Conservation (phyloP, 2,329 filamentous ascomycete genomes). For the Colletotrichum tropicale region DNA sequence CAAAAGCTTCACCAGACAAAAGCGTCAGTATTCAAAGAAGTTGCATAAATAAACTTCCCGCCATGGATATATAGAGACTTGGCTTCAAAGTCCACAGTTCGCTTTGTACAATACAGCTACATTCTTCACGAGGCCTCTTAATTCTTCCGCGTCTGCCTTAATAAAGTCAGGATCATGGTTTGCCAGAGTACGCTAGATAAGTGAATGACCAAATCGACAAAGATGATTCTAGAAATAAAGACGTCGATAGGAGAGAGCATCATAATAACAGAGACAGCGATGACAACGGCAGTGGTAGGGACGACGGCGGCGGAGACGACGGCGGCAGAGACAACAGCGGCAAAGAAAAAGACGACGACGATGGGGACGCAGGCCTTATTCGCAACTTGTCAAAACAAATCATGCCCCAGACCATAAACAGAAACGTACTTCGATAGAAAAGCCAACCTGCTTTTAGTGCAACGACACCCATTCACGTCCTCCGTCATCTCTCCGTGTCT, state of each 20-base stretch:
- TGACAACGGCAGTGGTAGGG: accelerated
- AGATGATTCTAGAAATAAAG: accelerated
- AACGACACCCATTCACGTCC: too few species aligned
- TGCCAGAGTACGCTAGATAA: accelerated
- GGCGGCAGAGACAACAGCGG: too few species aligned
- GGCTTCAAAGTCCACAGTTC: neutral
- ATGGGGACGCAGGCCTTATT: too few species aligned
- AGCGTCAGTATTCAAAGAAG: accelerated
- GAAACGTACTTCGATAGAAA: too few species aligned
- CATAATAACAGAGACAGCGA: neutral
- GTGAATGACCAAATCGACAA: neutral
- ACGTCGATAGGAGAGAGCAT: neutral
- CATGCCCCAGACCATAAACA: too few species aligned
- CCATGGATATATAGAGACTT: neutral
- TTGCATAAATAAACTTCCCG: accelerated
- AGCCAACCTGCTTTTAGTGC: too few species aligned
- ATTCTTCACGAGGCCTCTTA: neutral
- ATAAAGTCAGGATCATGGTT: accelerated
- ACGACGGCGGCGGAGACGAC: neutral
- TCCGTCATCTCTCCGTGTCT: neutral
- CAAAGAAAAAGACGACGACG: too few species aligned
- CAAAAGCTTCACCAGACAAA: neutral
- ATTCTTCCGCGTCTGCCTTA: neutral
- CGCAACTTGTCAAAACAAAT: accelerated
- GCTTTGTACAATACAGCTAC: neutral